Evolutionary conservation across 176 grass and related monocot genomes (phyloP), one percentile per base, ranked within the genome.

Genomic region (Elymus sibiricus): DNA sequence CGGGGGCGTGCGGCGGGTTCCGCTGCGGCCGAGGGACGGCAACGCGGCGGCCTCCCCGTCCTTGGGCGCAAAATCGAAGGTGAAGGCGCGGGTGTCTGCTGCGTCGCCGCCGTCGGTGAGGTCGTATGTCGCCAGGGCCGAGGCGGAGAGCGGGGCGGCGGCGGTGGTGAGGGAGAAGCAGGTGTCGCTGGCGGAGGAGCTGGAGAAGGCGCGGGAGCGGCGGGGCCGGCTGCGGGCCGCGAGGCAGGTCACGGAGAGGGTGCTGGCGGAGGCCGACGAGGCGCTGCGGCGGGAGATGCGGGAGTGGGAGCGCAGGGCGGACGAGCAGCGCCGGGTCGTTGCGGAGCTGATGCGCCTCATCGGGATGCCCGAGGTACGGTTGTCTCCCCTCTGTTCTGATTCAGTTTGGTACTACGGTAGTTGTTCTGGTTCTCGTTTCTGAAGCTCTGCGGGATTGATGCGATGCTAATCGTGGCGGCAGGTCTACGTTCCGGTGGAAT

Each of bases 181-280:
- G 65, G 81, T 80, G 47, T 91, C 89, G 16, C 89, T 91, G 35
- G 85, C 68, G 22, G 89, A 91, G 61, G 89, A 87, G 81, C 89
- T 91, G 35, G 89, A 87, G 85, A 80, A 14, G 80, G 89, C 89
- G 24, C 76, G 76, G 60, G 81, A 80, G 81, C 60, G 85, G 28
- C 60, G 85, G 11, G 89, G 75, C 0, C 61, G 85, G 61, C 6
- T 91, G 60, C 81, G 81, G 15, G 81, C 51, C n/a, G 89, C 68
- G 76, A 46, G 85, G 76, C 69, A 84, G 47, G 34, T 34, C 37
- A 84, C 81, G 69, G 60, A 81, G 11, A 19, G 69, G 61, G 59
- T 24, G 15, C 56, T 87, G 59, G 22, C 16, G 2, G 31, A 16
- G 28, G 67, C 76, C 8, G 69, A 53, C 1, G 68, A 43, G 49